These are phyloP conservation scores for Cadophora luteo-olivacea DNA, from an alignment of 2,329 filamentous ascomycete species.

Conservation along the genomic window DNA sequence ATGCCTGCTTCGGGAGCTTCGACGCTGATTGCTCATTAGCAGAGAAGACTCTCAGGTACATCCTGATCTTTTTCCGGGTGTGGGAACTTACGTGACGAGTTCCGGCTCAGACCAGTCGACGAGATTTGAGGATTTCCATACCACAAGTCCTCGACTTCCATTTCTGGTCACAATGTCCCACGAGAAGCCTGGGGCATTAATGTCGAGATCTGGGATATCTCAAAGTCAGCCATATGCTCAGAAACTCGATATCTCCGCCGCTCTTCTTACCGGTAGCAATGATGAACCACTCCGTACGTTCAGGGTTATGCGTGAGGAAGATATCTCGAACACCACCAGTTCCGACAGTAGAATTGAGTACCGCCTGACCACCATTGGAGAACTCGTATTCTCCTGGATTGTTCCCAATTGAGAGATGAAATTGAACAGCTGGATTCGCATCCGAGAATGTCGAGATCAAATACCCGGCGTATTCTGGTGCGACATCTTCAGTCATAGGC, in stretches of 20 bases:
- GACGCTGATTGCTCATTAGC: not conserved
- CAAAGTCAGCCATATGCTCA: not conserved
- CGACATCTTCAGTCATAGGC: not conserved
- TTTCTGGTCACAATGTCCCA: not conserved
- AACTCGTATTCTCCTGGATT: not conserved
- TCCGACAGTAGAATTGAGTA: not conserved
- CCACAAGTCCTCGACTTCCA: not conserved
- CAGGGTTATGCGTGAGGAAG: not conserved
- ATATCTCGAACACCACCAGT: not conserved
- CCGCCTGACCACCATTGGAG: not conserved
- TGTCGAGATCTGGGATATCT: not conserved
- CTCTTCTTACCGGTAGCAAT: not conserved
- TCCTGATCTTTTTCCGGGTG: not conserved
- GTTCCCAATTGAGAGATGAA: not conserved
- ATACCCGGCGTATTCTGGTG: not conserved
- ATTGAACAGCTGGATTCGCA: not conserved
- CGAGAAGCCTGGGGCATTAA: not conserved
- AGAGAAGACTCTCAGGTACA: not conserved
- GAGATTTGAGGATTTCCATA: not conserved
- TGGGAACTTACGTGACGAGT: not conserved
- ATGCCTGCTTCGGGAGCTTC: not conserved
- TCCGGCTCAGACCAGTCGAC: not conserved
- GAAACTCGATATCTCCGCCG: not conserved
- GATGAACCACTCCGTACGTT: not conserved
- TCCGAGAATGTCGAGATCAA: not conserved